A percentile compares a stretch with the other conserved stretches of the same genome.
These are phyloP conservation scores for Huiozyma naganishii DNA, from an alignment of 805 yeast genomes.

Conservation along the genomic window DNA sequence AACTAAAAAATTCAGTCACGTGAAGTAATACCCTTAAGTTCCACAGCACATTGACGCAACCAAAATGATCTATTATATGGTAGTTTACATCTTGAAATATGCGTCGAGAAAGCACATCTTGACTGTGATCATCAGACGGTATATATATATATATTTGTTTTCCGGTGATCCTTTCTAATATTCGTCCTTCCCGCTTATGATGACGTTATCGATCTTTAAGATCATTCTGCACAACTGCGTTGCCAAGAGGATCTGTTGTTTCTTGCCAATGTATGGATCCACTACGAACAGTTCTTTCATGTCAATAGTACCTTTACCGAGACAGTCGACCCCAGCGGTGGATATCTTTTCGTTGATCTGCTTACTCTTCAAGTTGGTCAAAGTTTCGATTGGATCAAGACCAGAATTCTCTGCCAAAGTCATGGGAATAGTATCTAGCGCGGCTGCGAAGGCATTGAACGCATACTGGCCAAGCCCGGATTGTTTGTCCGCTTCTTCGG, in stretches of 20 bases:
- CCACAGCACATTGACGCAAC: too few relatives aligned
- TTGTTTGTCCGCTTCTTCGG: constrained; percentile 85
- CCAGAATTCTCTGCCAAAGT: constrained; percentile 96
- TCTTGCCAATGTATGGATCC: constrained; percentile 95
- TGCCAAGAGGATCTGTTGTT: constrained; percentile 88
- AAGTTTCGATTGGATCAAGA: constrained; percentile 81
- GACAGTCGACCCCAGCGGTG: constrained; percentile 84
- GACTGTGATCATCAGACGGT: too few relatives aligned
- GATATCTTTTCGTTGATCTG: constrained; percentile 68
- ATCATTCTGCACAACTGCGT: constrained; percentile 98
- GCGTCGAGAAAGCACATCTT: too few relatives aligned
- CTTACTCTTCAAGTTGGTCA: constrained; percentile 71
- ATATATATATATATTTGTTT: background rate
- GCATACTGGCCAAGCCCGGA: constrained; percentile 97
- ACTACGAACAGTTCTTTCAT: constrained; percentile 92
- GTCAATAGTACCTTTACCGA: constrained; percentile 78
- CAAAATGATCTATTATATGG: too few relatives aligned
- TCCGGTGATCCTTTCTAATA: constrained; percentile 27
- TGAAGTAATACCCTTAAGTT: too few relatives aligned
- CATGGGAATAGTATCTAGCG: constrained; percentile 87
- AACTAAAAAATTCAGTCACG: too few relatives aligned
- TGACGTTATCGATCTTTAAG: constrained; percentile 91
- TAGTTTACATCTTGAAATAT: too few relatives aligned
- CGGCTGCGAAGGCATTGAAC: constrained; percentile 90
- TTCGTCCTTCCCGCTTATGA: constrained; percentile 77